Conservation (phyloP, 225 moss, liverwort and hornwort species). For the Takakia lepidozioides region DNA sequence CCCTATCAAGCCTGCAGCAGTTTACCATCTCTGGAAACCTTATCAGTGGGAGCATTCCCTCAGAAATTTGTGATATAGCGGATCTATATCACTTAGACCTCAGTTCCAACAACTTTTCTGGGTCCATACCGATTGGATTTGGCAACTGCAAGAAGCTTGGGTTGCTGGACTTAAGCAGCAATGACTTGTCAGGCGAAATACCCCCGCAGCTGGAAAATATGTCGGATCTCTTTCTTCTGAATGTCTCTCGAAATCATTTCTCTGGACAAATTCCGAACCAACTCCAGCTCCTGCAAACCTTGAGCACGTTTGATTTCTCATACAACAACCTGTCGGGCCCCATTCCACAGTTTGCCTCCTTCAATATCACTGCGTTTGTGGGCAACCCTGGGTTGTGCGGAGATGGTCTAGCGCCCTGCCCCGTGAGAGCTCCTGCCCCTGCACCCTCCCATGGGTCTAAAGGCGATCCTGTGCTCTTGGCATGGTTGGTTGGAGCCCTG, state of each 20-base stretch:
- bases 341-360: conserved; percentile 55
- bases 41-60: conserved; percentile 54
- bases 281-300: conserved; percentile 41
- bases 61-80: conserved; percentile 52
- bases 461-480: conserved; percentile 24
- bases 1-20: conserved; percentile 39
- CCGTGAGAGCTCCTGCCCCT: conserved; percentile 6
- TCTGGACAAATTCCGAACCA: conserved; percentile 47
- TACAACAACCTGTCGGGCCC: conserved; percentile 83
- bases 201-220: conserved; percentile 44
- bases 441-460: conserved; percentile 5
- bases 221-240: conserved; percentile 48
- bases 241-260: conserved; percentile 59
- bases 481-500: conserved; percentile 77
- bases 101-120: conserved; percentile 50
- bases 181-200: conserved; percentile 46
- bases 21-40: conserved; percentile 42
- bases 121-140: conserved; percentile 46
- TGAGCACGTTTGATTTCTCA: conserved; percentile 79
- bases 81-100: conserved; percentile 56
- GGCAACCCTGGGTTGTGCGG: conserved; percentile 80
- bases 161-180: conserved; percentile 53
- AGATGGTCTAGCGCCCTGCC: conserved; percentile 18
- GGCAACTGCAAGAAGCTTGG: conserved; percentile 57
- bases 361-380: conserved; percentile 40